Conservation (phyloP, 2,329 filamentous ascomycete genomes). For the Fusarium caatingaense region DNA sequence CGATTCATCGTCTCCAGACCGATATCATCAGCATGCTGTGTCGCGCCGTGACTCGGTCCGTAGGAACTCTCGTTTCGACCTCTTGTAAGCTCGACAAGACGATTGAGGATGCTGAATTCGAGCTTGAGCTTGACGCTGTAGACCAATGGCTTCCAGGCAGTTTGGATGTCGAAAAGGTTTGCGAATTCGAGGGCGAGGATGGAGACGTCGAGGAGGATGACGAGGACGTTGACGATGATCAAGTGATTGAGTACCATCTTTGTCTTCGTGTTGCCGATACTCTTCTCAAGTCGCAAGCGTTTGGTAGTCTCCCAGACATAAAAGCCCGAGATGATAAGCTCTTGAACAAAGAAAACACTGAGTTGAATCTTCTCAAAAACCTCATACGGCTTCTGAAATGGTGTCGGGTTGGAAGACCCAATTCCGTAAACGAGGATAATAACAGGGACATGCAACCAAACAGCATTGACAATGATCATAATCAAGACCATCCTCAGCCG, state of each 20-base stretch:
- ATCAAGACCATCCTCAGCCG: conserved; percentile 61
- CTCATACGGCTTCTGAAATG: conserved; percentile 51
- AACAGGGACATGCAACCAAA: conserved; percentile 65
- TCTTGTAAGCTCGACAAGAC: conserved; percentile 45
- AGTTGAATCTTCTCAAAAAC: conserved; percentile 66
- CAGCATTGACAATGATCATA: conserved; percentile 68
- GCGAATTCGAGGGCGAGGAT: conserved; percentile 53
- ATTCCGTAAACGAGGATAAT: conserved; percentile 66
- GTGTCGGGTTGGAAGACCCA: conserved; percentile 49
- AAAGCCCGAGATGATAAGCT: conserved; percentile 63
- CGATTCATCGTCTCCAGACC: conserved; percentile 37
- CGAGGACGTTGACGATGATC: conserved; percentile 56
- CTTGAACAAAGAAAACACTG: conserved; percentile 66
- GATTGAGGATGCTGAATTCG: conserved; percentile 54
- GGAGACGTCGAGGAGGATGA: conserved; percentile 54
- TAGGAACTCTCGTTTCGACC: conserved; percentile 39
- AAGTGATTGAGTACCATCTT: conserved; percentile 50
- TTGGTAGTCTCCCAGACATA: conserved; percentile 65
- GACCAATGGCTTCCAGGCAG: conserved; percentile 42
- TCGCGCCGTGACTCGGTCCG: conserved; percentile 24
- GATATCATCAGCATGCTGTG: conserved; percentile 20
- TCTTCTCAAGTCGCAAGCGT: conserved; percentile 58
- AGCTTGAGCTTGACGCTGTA: conserved; percentile 54
- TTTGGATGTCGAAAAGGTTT: conserved; percentile 49
- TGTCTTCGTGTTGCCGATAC: conserved; percentile 28